A percentile compares a stretch with the other conserved stretches of the same genome.
These are phyloP conservation scores for Eucalyptus urophylla DNA, from an alignment of 345 rosid species.

Conservation along the genomic window DNA sequence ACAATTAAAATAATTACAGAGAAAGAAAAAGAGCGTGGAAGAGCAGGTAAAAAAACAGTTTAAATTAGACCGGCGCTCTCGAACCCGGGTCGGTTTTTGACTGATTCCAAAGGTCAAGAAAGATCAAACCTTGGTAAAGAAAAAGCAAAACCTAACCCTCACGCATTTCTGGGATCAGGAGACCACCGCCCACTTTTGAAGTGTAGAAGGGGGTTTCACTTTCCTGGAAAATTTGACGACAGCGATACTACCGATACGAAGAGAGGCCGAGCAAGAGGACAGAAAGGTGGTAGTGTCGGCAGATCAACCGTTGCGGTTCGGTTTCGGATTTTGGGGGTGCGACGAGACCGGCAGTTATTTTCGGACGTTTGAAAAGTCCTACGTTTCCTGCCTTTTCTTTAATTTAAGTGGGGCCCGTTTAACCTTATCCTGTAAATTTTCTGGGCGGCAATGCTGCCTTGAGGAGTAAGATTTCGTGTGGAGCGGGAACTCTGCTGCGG, in stretches of 20 bases:
- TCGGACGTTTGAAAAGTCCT: background rate
- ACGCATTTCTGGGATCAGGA: background rate
- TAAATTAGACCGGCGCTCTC: background rate
- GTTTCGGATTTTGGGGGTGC: background rate
- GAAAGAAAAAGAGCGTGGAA: background rate
- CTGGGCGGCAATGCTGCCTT: background rate
- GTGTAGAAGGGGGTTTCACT: background rate
- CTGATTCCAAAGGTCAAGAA: background rate
- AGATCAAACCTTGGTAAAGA: background rate
- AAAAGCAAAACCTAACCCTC: background rate
- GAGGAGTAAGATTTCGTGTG: background rate
- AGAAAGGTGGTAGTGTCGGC: background rate
- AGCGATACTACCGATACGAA: background rate
- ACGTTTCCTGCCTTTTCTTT: background rate
- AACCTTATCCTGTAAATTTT: background rate
- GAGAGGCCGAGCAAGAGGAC: background rate
- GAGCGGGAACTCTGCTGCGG: background rate
- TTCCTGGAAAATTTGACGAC: background rate
- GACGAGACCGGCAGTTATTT: background rate
- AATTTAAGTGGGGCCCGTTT: background rate
- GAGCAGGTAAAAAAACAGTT: background rate
- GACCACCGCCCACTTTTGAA: background rate
- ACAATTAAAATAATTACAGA: background rate
- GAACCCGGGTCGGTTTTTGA: background rate
- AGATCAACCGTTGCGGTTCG: background rate